These are phyloP conservation scores for Cutaneotrichosporon sp. DNA, from an alignment of 1,284 basidiomycete genomes.

Conservation along the genomic window DNA sequence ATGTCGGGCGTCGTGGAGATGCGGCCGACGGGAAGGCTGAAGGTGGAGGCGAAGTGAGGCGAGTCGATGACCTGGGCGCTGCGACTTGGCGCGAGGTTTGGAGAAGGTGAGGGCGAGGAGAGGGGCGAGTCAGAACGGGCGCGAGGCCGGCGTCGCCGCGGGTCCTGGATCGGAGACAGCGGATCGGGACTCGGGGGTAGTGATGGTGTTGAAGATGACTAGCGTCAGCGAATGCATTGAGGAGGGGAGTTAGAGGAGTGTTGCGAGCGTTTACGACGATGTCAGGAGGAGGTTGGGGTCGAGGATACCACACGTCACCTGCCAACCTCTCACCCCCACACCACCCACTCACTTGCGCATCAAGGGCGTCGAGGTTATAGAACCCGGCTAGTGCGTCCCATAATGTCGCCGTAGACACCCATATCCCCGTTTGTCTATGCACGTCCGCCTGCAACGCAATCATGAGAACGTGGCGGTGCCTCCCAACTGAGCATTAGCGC, in stretches of 20 bases:
- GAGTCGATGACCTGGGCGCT: constrained; percentile 16
- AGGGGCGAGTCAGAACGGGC: constrained; percentile 12
- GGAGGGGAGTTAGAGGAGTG: no score
- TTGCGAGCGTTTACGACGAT: no score
- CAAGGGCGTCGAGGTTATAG: constrained; percentile 72
- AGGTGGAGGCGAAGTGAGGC: constrained; percentile 14
- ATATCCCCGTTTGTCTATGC: constrained; percentile 29
- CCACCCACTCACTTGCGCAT: constrained; percentile 61
- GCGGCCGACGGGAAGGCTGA: constrained; percentile 12
- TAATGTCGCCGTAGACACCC: constrained; percentile 58
- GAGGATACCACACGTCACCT: no score
- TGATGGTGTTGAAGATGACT: constrained; percentile 19
- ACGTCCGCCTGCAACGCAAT: constrained; percentile 36
- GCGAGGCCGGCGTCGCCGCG: constrained; percentile 14
- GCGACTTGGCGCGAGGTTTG: constrained; percentile 3
- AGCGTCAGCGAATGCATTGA: no score
- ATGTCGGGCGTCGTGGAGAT: not conserved
- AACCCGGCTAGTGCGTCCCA: constrained; percentile 67
- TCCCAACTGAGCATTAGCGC: constrained; percentile 26
- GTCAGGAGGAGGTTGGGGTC: no score
- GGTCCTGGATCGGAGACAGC: constrained; percentile 17
- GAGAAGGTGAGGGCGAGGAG: constrained; percentile 9
- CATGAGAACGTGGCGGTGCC: constrained; percentile 37
- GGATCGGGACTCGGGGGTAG: constrained; percentile 14
- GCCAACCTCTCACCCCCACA: not conserved